Evolutionary conservation across 2,329 filamentous ascomycete genomes (phyloP), one percentile per base, ranked within the genome.

Genomic region (Thelonectria olida): DNA sequence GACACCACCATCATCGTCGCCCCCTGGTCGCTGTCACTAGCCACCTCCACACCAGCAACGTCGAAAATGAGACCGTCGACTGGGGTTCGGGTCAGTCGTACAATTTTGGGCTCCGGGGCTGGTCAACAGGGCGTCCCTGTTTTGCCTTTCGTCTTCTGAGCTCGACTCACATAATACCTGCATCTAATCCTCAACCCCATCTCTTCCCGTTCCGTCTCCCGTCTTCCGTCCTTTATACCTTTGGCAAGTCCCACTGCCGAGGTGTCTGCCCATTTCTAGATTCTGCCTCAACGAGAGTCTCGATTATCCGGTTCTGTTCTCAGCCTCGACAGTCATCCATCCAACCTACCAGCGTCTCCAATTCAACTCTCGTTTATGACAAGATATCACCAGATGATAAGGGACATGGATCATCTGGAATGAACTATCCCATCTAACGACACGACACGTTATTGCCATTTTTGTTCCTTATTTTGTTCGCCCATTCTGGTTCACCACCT

Each of bases 11-110:
- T 69, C 67, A 68, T 70, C 68, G 66, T 67, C 59, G 53, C 52
- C 67, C 70, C 70, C 70, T 59, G 58, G 70, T 68, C 68, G 50
- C 67, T 69, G 63, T 70, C 70, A 72, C 70, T 72, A 71, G 70
- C 70, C 70, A 72, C 70, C 70, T 72, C 70, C 70, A 72, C 70
- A 72, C 68, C 69, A 69, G 67, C 61, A 65, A 71, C 70, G 58
- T 70, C 67, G 63, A 67, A 65, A 71, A 67, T 64, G 69, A 71
- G 67, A 71, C 65, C 56, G 66, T 61, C 58, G 68, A 70, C 70
- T 62, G 64, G 70, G 70, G 69, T 70, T 62, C 42, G 58, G 65
- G 70, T 69, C 70, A 69, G 70, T 72, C 63, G 70, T 72, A 58
- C 68, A 72, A 69, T 68, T 64, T 62, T 66, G 65, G 70, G 58